Base-by-base conservation (phyloP, 2,329 filamentous ascomycete genomes). In the Polytolypa hystricis region DNA sequence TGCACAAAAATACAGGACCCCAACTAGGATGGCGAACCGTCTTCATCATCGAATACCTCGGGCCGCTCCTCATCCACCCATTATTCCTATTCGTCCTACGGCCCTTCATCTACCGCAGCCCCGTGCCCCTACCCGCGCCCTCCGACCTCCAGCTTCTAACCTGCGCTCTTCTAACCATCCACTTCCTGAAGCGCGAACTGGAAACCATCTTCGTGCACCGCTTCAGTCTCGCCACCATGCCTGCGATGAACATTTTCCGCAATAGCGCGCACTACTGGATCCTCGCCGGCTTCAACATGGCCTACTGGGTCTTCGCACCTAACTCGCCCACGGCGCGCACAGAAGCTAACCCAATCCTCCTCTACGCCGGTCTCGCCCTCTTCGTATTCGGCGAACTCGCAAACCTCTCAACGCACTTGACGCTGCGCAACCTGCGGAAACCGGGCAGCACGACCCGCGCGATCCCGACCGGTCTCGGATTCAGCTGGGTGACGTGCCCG, bases 221-320 rank as follows among this genome's bases (percentile, higher is more conserved):
- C 57, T 98, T 98, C 70, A 89, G 85, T 39, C 77, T 81, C 43
- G 84, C 82, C 53, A 98, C 91, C 33, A 98, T 98, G 91, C 91
- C 91, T 12, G 72, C 74, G 40, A 66, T 64, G 55, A 93, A 94
- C 69, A 84, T 98, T 56, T 81, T 95, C 74, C 91, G 89, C 65
- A 98, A 98, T 72, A 85, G 80, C 47, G 75, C 74, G 47, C 89
- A 95, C 69, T 98, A 98, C 74, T 98, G 91, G 91, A 53, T 80
- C 21, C 62, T 89, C 38, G 80, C 81, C 4, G 91, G 91, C 33
- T 55, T 86, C 17, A 74, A 91, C 51, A 77, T 89, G 52, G 84
- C 84, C 30, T 81, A 81, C 65, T 87, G 81, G 69, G 74, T 91
- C 51, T 96, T 96, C 67, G 71, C 74, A 8, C 87, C 87, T 4